Percentiles rank a stretch among this genome's conserved stretches.
Conservation (phyloP, 768 basidiomycete genomes). For the Mycena chlorophos region DNA sequence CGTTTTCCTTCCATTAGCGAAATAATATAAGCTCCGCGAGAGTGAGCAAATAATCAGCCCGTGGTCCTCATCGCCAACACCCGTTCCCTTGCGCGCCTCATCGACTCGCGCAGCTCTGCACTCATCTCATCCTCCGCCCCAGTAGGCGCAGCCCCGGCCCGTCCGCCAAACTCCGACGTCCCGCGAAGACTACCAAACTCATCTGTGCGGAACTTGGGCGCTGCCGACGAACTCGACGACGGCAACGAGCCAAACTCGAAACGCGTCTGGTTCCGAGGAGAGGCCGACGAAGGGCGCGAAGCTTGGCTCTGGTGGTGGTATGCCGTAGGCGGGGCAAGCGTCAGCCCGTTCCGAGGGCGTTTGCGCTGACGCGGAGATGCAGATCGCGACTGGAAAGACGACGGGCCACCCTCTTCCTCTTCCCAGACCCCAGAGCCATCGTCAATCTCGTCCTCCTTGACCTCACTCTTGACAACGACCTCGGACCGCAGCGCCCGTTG, state of each 20-base stretch:
- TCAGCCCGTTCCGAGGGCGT: slow-evolving; percentile 17
- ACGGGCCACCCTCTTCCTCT: slow-evolving; percentile 49
- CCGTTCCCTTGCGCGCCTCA: slow-evolving; percentile 64
- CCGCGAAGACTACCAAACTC: slow-evolving; percentile 26
- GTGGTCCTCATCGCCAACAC: slow-evolving; percentile 24
- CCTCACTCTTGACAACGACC: slow-evolving; percentile 75
- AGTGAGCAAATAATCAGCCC: slow-evolving; percentile 8
- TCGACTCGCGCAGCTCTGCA: slow-evolving; percentile 65
- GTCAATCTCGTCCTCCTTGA: slow-evolving; percentile 72
- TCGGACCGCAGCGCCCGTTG: slow-evolving; percentile 75
- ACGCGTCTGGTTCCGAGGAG: slow-evolving; percentile 32
- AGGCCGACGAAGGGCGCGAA: slow-evolving; percentile 31
- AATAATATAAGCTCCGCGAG: neutral
- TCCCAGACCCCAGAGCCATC: slow-evolving; percentile 77
- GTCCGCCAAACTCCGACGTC: slow-evolving; percentile 28
- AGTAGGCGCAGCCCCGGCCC: too few relatives aligned
- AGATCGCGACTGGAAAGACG: slow-evolving; percentile 22
- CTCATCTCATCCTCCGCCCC: slow-evolving; percentile 54
- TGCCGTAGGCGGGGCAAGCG: slow-evolving; percentile 20
- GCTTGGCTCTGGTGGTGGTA: too few relatives aligned
- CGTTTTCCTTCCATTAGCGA: slow-evolving; percentile 2
- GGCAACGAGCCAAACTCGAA: slow-evolving; percentile 33
- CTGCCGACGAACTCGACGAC: slow-evolving; percentile 17
- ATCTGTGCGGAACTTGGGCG: slow-evolving; percentile 20
- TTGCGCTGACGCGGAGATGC: slow-evolving; percentile 26